phyloP scores from a whole-genome alignment of 805 yeast species.

The Candida pseudofarinosa region DNA sequence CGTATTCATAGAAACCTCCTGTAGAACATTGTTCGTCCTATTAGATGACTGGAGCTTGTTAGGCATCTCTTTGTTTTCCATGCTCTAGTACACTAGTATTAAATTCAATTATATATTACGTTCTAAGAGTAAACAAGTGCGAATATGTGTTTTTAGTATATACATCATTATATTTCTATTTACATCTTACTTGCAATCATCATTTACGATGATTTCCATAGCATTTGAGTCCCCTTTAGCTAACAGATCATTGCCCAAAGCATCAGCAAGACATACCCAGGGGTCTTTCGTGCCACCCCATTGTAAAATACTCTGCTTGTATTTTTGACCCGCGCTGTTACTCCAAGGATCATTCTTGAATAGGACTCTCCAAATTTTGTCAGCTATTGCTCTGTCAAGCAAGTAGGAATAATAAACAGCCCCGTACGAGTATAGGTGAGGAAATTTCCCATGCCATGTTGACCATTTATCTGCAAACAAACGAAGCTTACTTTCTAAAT shows the following conservation, averaged over 20 bases:
- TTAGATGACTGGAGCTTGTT: neutral
- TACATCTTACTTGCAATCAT: neutral
- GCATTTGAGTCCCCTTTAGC: conserved; percentile 66
- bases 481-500: conserved; percentile 52
- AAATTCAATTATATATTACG: no score
- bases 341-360: conserved; percentile 70
- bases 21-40: neutral
- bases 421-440: conserved; percentile 90
- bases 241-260: conserved; percentile 60
- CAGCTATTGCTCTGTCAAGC: conserved; percentile 88
- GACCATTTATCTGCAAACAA: conserved; percentile 68
- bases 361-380: conserved; percentile 72
- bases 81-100: no score
- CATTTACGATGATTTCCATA: conserved; percentile 44
- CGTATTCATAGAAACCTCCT: neutral
- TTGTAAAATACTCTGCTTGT: conserved; percentile 62
- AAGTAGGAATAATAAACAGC: conserved; percentile 90
- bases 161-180: neutral
- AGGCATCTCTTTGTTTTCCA: neutral
- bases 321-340: conserved; percentile 69
- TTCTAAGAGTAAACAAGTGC: neutral
- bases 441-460: conserved; percentile 92
- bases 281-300: conserved; percentile 97
- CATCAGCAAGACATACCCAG: conserved; percentile 80
- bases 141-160: neutral